phyloP scores from a whole-genome alignment of 1,284 basidiomycete species.

The Ustilago sp. region DNA sequence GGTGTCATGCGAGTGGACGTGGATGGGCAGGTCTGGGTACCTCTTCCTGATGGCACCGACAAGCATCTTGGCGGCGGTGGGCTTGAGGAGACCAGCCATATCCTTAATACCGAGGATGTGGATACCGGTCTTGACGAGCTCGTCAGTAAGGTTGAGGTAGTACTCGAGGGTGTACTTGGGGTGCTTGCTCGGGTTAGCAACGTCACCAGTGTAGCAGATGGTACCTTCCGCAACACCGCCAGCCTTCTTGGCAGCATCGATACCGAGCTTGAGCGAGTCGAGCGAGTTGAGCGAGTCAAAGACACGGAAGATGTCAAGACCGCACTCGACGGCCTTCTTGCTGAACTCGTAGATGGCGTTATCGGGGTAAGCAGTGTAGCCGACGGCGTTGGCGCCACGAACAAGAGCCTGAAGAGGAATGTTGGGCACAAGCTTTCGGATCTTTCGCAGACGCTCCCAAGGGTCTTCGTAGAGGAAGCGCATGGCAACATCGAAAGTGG shows the following conservation, averaged over 20 bases:
- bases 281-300: slow-evolving; percentile 85
- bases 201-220: slow-evolving; percentile 99
- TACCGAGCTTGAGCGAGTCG: slow-evolving; percentile 72
- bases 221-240: slow-evolving; percentile 90
- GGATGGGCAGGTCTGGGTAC: slow-evolving; percentile 97
- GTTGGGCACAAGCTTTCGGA: slow-evolving; percentile 96
- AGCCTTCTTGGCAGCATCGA: slow-evolving; percentile 99
- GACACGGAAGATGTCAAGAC: slow-evolving; percentile 99
- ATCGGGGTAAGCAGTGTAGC: slow-evolving; percentile 99
- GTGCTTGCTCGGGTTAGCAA: slow-evolving; percentile 88
- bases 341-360: slow-evolving; percentile 94
- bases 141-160: slow-evolving; percentile 94
- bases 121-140: slow-evolving; percentile 94
- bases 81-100: slow-evolving; percentile 98
- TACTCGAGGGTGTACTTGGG: slow-evolving; percentile 98
- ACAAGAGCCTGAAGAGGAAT: slow-evolving; percentile 98
- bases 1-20: slow-evolving; percentile 99
- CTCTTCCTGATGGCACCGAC: slow-evolving; percentile 93
- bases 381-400: slow-evolving; percentile 98
- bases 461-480: slow-evolving; percentile 99
- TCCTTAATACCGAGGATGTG: slow-evolving; percentile 99
- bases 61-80: slow-evolving; percentile 90
- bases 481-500: slow-evolving; percentile 99
- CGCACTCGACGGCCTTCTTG: slow-evolving; percentile 92
- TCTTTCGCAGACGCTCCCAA: slow-evolving; percentile 94